A percentile compares a stretch with the other conserved stretches of the same genome.
Evolutionary conservation across 441 rosid genomes (phyloP).

Genomic region (Brassica hybrid): DNA sequence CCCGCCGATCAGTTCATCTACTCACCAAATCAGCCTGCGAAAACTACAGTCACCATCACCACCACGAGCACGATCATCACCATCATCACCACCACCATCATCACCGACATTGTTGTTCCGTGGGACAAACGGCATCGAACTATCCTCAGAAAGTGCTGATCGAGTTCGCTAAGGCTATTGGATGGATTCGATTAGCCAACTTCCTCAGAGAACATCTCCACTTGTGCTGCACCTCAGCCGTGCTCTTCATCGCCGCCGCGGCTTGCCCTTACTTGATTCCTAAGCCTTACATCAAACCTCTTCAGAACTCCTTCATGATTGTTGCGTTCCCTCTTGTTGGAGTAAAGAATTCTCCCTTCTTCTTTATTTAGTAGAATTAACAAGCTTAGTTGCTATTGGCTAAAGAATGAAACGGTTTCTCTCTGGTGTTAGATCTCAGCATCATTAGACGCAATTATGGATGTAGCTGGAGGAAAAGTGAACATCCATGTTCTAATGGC

Average conservation of each 20-base stretch:
- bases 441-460: slow-evolving; percentile 81
- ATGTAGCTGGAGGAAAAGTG: slow-evolving; percentile 84
- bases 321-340: slow-evolving; percentile 89
- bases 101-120: slow-evolving; percentile 44
- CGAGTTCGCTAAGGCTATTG: slow-evolving; percentile 58
- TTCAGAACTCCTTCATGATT: slow-evolving; percentile 65
- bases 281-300: slow-evolving; percentile 56
- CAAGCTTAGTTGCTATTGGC: not conserved
- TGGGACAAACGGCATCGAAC: slow-evolving; percentile 40
- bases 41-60: slow-evolving; percentile 13
- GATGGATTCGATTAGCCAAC: slow-evolving; percentile 77
- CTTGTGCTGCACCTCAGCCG: slow-evolving; percentile 73
- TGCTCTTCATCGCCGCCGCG: slow-evolving; percentile 70
- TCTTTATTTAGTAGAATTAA: not conserved
- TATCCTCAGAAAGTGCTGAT: slow-evolving; percentile 55
- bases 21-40: slow-evolving; percentile 19
- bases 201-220: slow-evolving; percentile 76
- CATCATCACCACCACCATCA: slow-evolving; percentile 43
- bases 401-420: not conserved
- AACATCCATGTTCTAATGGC: slow-evolving; percentile 98
- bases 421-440: slow-evolving; percentile 73
- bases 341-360: slow-evolving; percentile 44
- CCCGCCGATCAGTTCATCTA: slow-evolving; percentile 31
- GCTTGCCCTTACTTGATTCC: slow-evolving; percentile 71
- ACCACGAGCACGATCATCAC: slow-evolving; percentile 36